These are phyloP conservation scores for Fusarium sp. DNA, from an alignment of 2,329 filamentous ascomycete genomes.

Conservation along the genomic window DNA sequence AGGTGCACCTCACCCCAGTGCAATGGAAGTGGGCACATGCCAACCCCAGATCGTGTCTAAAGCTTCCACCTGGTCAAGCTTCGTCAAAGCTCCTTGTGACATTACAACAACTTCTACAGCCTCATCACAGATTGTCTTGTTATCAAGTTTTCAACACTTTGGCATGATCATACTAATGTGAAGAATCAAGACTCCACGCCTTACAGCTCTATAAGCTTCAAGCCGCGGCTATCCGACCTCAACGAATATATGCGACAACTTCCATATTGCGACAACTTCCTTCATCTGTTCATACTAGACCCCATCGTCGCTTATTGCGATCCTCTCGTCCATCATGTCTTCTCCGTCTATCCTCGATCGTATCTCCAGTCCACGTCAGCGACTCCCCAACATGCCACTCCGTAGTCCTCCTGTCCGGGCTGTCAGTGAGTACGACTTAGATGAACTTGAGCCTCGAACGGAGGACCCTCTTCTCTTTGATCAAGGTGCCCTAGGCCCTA, in stretches of 20 bases:
- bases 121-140: neutral
- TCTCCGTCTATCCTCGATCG: constrained; percentile 49
- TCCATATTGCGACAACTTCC: constrained; percentile 5
- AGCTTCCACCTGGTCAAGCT: constrained; percentile 24
- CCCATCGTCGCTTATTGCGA: neutral
- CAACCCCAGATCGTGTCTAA: constrained; percentile 36
- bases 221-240: constrained; percentile 21
- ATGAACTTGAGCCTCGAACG: constrained; percentile 55
- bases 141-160: neutral
- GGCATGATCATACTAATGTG: neutral
- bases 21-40: constrained; percentile 36
- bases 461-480: constrained; percentile 46
- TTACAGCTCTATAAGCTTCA: neutral
- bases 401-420: constrained; percentile 44
- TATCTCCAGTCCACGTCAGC: constrained; percentile 43
- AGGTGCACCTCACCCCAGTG: constrained; percentile 30
- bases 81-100: constrained; percentile 20
- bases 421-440: constrained; percentile 55
- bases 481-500: constrained; percentile 39
- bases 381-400: constrained; percentile 47
- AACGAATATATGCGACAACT: constrained; percentile 29
- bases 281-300: neutral
- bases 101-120: neutral
- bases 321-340: constrained; percentile 38
- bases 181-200: neutral